Evolutionary conservation across 345 rosid genomes (phyloP), one percentile per base, ranked within the genome.

Genomic region (Odontarrhena argentea): DNA sequence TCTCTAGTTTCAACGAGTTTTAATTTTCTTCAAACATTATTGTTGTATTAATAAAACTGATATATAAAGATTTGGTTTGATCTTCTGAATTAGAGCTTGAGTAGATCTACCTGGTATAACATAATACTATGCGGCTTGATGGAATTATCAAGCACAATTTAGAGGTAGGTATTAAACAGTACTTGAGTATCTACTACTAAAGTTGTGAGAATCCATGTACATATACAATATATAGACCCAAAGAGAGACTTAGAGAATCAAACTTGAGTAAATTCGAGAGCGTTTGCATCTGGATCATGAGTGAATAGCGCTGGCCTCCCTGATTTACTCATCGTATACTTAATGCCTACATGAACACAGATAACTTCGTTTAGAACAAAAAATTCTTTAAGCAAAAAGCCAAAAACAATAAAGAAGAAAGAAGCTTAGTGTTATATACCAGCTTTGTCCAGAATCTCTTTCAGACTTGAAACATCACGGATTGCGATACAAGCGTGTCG

Each of bases 281-380:
- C 97, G 72, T 94, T 94, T 71, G 97, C 79, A 77, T 94, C 97
- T 24, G 97, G 97, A 84, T 94, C 99, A 68, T 89, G 76, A 7
- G 87, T 83, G 62, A 94, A 94, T 59, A 93, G 78, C 5, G 97
- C 98, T 26, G 98, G 96, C 78, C 98, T 82, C 26, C 97, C 97
- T 1, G 97, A 90, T 60, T 52, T 76, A 76, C 97, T 88, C 72
- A 87, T 85, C 1, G 96, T 93, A 67, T 86, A 90, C 37, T 84
- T 84, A 49, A 87, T 78, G 48, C 91, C 96, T 93, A 78, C 69
- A 73, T 49, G 57, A 54, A 6, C 13, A 18, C 12, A 9, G 22
- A 7, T 8, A 30, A 5, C 12, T 5, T 63, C 41, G 0, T 36
- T 52, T 1, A 45, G 3, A 28, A 5, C 44, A 8, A 35, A 49